These are phyloP conservation scores for Phylloporus sp. DNA, from an alignment of 768 basidiomycete genomes.

Conservation along the genomic window DNA sequence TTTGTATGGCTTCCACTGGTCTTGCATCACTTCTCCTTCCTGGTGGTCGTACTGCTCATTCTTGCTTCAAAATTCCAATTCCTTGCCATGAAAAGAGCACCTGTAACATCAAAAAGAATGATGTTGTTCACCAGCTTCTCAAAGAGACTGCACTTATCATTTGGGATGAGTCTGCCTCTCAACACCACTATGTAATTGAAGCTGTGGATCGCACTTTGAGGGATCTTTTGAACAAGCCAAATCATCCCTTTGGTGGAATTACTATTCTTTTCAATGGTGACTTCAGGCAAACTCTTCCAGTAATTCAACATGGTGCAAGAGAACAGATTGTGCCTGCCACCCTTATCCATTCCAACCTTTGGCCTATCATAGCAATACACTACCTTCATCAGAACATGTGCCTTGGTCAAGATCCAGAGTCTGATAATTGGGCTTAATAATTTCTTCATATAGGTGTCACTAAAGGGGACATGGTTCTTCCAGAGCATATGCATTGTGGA, in stretches of 20 bases:
- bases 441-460: constrained; percentile 15
- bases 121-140: too few relatives aligned
- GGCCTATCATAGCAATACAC: constrained; percentile 31
- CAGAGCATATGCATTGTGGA: constrained; percentile 24
- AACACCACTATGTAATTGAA: too few relatives aligned
- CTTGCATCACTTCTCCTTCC: too few relatives aligned
- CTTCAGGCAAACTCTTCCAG: constrained; percentile 14
- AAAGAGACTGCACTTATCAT: too few relatives aligned
- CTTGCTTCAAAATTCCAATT: neutral
- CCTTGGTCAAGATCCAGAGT: constrained; percentile 26
- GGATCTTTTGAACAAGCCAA: too few relatives aligned
- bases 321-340: constrained; percentile 36
- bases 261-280: too few relatives aligned
- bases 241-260: too few relatives aligned
- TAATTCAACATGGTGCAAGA: constrained; percentile 34
- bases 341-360: constrained; percentile 34
- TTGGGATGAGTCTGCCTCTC: too few relatives aligned
- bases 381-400: constrained; percentile 39
- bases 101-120: constrained; percentile 3
- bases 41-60: too few relatives aligned
- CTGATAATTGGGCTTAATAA: constrained; percentile 27
- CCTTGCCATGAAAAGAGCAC: neutral
- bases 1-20: constrained; percentile 47
- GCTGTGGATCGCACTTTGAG: too few relatives aligned
- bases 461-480: constrained; percentile 21